These are phyloP conservation scores for Globisporangium mamillatum DNA, from an alignment of 352 stramenopile genomes.

Conservation along the genomic window DNA sequence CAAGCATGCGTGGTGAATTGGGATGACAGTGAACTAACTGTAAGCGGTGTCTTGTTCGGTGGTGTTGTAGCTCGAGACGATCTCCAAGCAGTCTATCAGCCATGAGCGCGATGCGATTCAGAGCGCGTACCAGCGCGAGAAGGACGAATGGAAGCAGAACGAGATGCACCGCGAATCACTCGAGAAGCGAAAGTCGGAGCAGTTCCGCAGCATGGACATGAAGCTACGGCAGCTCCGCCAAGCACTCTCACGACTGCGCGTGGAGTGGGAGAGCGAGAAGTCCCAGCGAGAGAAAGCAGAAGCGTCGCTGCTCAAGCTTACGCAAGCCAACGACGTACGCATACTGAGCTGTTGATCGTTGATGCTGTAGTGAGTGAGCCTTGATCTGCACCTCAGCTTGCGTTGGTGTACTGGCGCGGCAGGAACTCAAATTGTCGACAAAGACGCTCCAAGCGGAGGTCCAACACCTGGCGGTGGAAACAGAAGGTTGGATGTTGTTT, in stretches of 20 bases:
- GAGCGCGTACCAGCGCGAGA: slow-evolving; percentile 31
- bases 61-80: slow-evolving; percentile 37
- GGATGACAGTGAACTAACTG: too few relatives aligned
- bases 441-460: slow-evolving; percentile 35
- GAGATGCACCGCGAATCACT: slow-evolving; percentile 20
- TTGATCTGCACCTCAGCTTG: neutral
- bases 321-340: slow-evolving; percentile 34
- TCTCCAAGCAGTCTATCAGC: slow-evolving; percentile 37
- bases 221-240: slow-evolving; percentile 50
- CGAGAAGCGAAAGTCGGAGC: slow-evolving; percentile 37
- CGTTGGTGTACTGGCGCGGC: neutral
- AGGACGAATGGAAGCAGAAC: slow-evolving; percentile 43
- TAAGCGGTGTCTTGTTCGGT: neutral
- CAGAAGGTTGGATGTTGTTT: slow-evolving; percentile 27
- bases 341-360: neutral
- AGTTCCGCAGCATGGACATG: slow-evolving; percentile 51
- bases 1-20: too few relatives aligned
- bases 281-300: slow-evolving; percentile 43
- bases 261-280: slow-evolving; percentile 53
- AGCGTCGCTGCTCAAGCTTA: slow-evolving; percentile 27
- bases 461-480: slow-evolving; percentile 29
- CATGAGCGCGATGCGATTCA: slow-evolving; percentile 46
- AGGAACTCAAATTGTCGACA: slow-evolving; percentile 38
- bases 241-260: slow-evolving; percentile 32
- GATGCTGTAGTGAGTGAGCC: neutral